phyloP scores from a whole-genome alignment of 2,329 filamentous ascomycete species.

The Helminthosporium solani region DNA sequence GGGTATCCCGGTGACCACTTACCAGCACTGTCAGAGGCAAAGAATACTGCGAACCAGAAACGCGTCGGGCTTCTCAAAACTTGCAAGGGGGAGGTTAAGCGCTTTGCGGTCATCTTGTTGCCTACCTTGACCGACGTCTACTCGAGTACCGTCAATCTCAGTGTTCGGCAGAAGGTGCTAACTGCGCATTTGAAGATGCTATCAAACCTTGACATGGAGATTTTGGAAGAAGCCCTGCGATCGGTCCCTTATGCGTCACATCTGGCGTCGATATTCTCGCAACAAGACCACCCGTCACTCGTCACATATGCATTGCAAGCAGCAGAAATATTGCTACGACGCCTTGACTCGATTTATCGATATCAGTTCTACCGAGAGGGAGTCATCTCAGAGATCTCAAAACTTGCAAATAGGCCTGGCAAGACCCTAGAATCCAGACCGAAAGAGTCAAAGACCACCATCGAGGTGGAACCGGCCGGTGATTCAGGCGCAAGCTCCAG shows the following conservation, averaged over 20 bases:
- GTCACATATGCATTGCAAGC: conserved; percentile 87
- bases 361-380: conserved; percentile 98
- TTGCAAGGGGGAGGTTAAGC: conserved; percentile 84
- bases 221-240: conserved; percentile 81
- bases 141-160: conserved; percentile 94
- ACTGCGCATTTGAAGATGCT: conserved; percentile 98
- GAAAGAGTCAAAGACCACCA: conserved; percentile 26
- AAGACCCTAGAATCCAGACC: conserved; percentile 31
- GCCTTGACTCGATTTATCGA: conserved; percentile 83
- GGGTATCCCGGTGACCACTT: conserved; percentile 51
- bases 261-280: conserved; percentile 88
- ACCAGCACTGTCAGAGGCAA: conserved; percentile 43
- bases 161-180: conserved; percentile 90
- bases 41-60: conserved; percentile 70
- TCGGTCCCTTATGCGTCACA: conserved; percentile 95
- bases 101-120: conserved; percentile 89
- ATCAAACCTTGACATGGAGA: conserved; percentile 82
- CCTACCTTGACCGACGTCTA: conserved; percentile 95
- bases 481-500: conserved; percentile 26
- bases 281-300: conserved; percentile 86
- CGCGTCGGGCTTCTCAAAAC: conserved; percentile 75
- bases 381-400: conserved; percentile 86
- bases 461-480: conserved; percentile 26
- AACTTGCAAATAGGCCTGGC: conserved; percentile 62
- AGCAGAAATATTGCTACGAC: conserved; percentile 80